Conservation (phyloP, 495 filamentous ascomycete species). For the Penicillium goetzii region DNA sequence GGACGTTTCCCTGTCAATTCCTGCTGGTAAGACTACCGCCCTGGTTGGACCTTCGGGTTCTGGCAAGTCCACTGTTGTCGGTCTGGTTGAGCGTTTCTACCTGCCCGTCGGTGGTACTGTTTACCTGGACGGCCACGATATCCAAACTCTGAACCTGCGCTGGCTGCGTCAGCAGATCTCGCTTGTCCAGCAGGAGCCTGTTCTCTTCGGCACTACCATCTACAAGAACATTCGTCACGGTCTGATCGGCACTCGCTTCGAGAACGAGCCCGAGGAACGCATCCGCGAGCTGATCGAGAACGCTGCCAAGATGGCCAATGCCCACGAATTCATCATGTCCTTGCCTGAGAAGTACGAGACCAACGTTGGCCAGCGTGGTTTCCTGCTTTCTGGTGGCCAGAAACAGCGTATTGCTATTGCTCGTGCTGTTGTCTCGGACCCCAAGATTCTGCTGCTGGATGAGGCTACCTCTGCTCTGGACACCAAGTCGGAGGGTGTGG, state of each 20-base stretch:
- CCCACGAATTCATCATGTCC: conserved; percentile 84
- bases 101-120: conserved; percentile 80
- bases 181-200: conserved; percentile 79
- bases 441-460: conserved; percentile 93
- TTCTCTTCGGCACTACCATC: conserved; percentile 80
- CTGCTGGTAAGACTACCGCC: conserved; percentile 85
- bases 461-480: conserved; percentile 96
- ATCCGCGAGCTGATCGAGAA: conserved; percentile 71
- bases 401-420: conserved; percentile 93
- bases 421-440: conserved; percentile 87
- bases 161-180: conserved; percentile 93
- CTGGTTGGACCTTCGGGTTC: conserved; percentile 86
- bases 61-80: conserved; percentile 91
- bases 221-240: conserved; percentile 85
- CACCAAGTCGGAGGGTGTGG: conserved; percentile 91
- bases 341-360: conserved; percentile 92
- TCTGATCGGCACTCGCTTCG: conserved; percentile 80
- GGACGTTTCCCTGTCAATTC: conserved; percentile 74
- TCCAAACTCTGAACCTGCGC: conserved; percentile 78
- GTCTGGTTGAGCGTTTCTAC: conserved; percentile 91
- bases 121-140: conserved; percentile 81
- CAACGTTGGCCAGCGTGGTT: conserved; percentile 92
- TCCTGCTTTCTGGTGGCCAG: conserved; percentile 90
- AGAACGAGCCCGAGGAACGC: conserved; percentile 65
- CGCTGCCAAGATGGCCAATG: conserved; percentile 89